Evolutionary conservation across 257 asterid species (phyloP).

Genomic region (Nicotiana benthamiana): DNA sequence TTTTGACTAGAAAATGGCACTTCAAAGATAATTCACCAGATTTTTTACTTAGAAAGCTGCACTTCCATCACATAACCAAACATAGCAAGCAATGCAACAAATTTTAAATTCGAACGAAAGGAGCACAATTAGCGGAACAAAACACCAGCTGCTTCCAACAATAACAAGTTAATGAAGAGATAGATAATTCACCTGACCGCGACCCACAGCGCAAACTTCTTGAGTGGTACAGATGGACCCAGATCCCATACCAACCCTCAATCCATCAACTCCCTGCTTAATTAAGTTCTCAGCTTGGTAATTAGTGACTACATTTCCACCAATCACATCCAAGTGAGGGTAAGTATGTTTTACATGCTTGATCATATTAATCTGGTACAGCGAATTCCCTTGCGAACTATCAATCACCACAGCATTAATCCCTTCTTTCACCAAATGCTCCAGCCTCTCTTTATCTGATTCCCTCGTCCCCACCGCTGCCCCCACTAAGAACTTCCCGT

Average conservation of each 20-base stretch:
- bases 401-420: constrained; percentile 67
- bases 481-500: constrained; percentile 73
- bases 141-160: not conserved
- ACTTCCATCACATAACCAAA: too few species aligned
- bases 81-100: too few species aligned
- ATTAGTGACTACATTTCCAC: constrained; percentile 79
- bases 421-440: constrained; percentile 78
- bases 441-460: constrained; percentile 70
- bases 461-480: constrained; percentile 87
- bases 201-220: constrained; percentile 81
- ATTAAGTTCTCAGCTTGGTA: constrained; percentile 83
- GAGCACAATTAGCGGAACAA: not conserved
- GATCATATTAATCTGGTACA: constrained; percentile 79
- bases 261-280: constrained; percentile 77
- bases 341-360: constrained; percentile 57
- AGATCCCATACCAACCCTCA: constrained; percentile 96
- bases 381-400: constrained; percentile 87
- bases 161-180: not conserved
- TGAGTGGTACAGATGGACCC: constrained; percentile 96
- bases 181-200: constrained; percentile 62
- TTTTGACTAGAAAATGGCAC: too few species aligned
- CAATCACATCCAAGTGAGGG: constrained; percentile 68
- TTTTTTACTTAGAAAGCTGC: too few species aligned
- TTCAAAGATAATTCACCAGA: too few species aligned
- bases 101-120: too few species aligned